phyloP scores from a whole-genome alignment of 2,329 filamentous ascomycete genomes.

The Macroventuria anomochaeta region DNA sequence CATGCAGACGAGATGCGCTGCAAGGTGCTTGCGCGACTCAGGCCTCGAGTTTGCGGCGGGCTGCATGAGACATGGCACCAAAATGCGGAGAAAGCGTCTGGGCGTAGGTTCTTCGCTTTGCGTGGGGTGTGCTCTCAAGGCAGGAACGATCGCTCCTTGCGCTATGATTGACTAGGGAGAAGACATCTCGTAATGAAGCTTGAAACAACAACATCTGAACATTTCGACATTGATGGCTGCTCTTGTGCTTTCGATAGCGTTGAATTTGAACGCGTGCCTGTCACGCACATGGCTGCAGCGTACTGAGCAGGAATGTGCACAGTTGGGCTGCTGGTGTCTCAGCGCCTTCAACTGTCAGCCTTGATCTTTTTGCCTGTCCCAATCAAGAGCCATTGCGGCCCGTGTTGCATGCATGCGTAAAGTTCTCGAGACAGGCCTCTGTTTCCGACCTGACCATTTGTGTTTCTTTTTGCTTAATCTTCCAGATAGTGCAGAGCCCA shows the following conservation, averaged over 20 bases:
- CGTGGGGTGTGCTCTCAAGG: not conserved
- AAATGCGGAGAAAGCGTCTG: conserved; percentile 10
- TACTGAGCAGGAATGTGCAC: not conserved
- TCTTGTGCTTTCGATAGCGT: not conserved
- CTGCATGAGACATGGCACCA: conserved; percentile 1
- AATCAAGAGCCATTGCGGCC: not conserved
- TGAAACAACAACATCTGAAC: conserved; percentile 1
- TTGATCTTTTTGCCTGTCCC: not conserved
- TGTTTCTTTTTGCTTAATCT: not conserved
- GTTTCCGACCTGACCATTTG: not conserved
- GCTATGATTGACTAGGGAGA: not conserved
- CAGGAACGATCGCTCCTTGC: conserved; percentile 1
- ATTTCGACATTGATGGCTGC: not conserved
- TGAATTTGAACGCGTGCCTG: not conserved
- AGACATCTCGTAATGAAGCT: conserved; percentile 14
- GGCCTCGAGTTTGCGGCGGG: not conserved
- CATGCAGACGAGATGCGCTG: not conserved
- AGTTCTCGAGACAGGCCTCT: not conserved
- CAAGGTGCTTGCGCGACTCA: conserved; percentile 1
- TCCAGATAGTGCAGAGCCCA: not conserved
- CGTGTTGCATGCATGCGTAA: not conserved
- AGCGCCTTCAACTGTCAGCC: not conserved
- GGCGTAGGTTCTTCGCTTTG: conserved; percentile 6
- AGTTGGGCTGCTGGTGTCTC: not conserved
- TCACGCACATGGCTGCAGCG: not conserved